Evolutionary conservation across 208 protist species (phyloP), one percentile per base, ranked within the genome.

Genomic region (Trypanosoma melophagium): DNA sequence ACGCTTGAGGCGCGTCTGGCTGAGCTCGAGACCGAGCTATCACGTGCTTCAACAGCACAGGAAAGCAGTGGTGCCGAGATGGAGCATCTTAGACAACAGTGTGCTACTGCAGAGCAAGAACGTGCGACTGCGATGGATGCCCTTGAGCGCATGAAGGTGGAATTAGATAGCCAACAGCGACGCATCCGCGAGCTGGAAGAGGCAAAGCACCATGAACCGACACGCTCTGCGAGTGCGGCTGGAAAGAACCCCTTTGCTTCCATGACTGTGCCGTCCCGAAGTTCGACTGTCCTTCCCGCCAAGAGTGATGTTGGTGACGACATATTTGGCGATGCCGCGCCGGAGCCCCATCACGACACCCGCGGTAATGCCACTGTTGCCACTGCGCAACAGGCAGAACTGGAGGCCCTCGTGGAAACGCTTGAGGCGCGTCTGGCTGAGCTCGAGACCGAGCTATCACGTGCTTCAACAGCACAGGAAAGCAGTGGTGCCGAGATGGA

Each of bases 51-150:
- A n/a, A n/a, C n/a, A n/a, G n/a, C n/a, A n/a, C n/a, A n/a, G n/a
- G n/a, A n/a, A n/a, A n/a, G n/a, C n/a, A 67, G 57, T 2, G 19
- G 7, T 44, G 8, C 7, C 31, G 65, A 65, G 40, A 79, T 87
- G 78, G 63, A 83, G 57, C 63, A 74, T 40, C 45, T 84, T 19
- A 74, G 75, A 2, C 66, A 77, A 25, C 66, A 73, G 56, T 84
- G 79, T 66, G 81, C 78, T 38, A 77, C 80, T 19, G 77, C 75
- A 3, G 74, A 81, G 51, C 76, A 82, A 31, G 69, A 72, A 0
- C 78, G 83, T 0, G 58, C 67, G 41, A 59, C 50, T 24, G 76
- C 80, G 0, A 74, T 84, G 57, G 83, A 80, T 44, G 65, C 69
- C 1, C 58, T 76, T 2, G 53, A 60, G 31, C 51, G 28, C 24